Percentiles rank a stretch among this genome's conserved stretches.
Conservation (phyloP, 2,329 filamentous ascomycete genomes). For the Penicillium sp. region DNA sequence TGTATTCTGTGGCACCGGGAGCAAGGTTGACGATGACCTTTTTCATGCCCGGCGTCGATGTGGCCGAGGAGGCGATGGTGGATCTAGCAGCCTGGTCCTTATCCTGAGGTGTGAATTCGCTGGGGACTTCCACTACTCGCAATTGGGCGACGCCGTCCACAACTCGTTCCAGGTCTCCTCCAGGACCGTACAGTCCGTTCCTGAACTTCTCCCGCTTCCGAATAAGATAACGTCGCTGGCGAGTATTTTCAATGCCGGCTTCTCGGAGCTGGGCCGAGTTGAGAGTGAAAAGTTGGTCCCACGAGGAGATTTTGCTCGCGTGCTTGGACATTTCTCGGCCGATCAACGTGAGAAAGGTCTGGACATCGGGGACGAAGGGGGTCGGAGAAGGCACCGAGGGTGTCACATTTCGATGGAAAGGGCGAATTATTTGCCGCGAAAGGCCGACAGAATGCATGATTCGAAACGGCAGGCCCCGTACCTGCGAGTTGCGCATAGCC, state of each 20-base stretch:
- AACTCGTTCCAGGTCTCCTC: constrained; percentile 79
- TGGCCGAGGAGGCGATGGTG: constrained; percentile 46
- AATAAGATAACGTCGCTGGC: constrained; percentile 77
- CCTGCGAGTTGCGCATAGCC: constrained; percentile 29
- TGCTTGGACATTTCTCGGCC: constrained; percentile 82
- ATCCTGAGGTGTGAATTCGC: constrained; percentile 29
- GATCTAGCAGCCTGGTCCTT: background rate
- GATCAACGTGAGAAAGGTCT: constrained; percentile 86
- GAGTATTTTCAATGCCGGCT: constrained; percentile 81
- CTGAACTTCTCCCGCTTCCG: constrained; percentile 85
- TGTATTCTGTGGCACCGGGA: constrained; percentile 56
- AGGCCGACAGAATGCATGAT: constrained; percentile 24
- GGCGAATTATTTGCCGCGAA: constrained; percentile 37
- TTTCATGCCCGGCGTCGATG: constrained; percentile 53
- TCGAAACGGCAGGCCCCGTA: constrained; percentile 27
- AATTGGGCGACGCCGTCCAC: constrained; percentile 59
- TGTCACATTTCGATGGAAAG: constrained; percentile 40
- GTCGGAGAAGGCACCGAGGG: constrained; percentile 66
- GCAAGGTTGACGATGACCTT: constrained; percentile 61
- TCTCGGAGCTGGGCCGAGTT: constrained; percentile 74
- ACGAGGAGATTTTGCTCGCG: constrained; percentile 80
- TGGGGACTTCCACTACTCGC: constrained; percentile 56
- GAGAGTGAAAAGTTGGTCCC: constrained; percentile 85
- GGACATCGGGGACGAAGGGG: constrained; percentile 79
- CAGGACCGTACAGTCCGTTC: constrained; percentile 72